These are phyloP conservation scores for Lachnellula subtilissima DNA, from an alignment of 2,329 filamentous ascomycete genomes.

Conservation along the genomic window DNA sequence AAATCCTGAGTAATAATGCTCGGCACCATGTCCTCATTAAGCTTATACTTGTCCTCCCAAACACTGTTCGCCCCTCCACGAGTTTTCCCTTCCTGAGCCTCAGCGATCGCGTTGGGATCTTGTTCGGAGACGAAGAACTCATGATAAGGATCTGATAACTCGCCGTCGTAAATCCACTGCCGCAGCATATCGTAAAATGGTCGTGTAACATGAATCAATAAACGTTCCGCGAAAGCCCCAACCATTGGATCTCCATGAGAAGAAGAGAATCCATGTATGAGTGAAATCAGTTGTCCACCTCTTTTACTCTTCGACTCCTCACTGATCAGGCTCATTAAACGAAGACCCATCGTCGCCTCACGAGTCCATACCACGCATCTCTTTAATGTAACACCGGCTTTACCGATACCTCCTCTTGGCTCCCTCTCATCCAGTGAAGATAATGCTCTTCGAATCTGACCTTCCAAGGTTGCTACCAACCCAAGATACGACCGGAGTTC, in stretches of 20 bases:
- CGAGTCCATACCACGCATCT: conserved; percentile 95
- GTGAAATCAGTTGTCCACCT: conserved; percentile 85
- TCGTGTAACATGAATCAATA: conserved; percentile 79
- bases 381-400: conserved; percentile 88
- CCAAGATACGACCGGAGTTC: conserved; percentile 88
- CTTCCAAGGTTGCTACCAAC: conserved; percentile 86
- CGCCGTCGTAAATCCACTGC: conserved; percentile 97
- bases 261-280: conserved; percentile 89
- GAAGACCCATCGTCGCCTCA: conserved; percentile 91
- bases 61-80: conserved; percentile 74
- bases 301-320: conserved; percentile 82
- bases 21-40: conserved; percentile 80
- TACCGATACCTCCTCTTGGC: conserved; percentile 68
- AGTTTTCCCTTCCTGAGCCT: conserved; percentile 44
- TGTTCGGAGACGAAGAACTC: conserved; percentile 96
- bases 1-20: conserved; percentile 92
- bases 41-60: conserved; percentile 96
- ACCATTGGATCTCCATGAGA: conserved; percentile 96
- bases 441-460: conserved; percentile 80
- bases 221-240: conserved; percentile 82
- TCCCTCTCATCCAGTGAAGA: conserved; percentile 65
- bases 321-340: conserved; percentile 89
- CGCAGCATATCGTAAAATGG: conserved; percentile 96
- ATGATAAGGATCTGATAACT: conserved; percentile 89
- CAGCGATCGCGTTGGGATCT: conserved; percentile 44